Evolutionary conservation across 2,329 filamentous ascomycete genomes (phyloP).

Genomic region (Acarospora socialis): DNA sequence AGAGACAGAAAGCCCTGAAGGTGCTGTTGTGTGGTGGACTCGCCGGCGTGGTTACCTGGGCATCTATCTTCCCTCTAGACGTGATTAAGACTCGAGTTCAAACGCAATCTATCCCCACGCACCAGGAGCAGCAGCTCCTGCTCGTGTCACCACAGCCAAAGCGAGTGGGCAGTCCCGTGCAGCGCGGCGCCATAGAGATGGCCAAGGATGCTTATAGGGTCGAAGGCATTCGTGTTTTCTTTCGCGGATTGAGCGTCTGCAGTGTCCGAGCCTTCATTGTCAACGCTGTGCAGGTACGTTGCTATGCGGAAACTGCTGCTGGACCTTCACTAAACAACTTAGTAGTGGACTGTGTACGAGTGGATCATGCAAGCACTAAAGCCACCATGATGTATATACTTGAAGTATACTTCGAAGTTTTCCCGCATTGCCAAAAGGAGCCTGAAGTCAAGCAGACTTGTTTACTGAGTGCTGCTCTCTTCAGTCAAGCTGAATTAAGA

Average conservation of each 20-base stretch:
- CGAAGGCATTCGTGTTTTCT: constrained; percentile 51
- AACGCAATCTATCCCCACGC: constrained; percentile 39
- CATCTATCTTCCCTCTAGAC: constrained; percentile 79
- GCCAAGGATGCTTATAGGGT: constrained; percentile 51
- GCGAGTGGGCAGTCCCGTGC: constrained; percentile 14
- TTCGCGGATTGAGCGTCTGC: constrained; percentile 63
- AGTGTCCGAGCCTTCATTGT: constrained; percentile 79
- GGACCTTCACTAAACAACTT: constrained; percentile 7
- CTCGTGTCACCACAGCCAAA: constrained; percentile 16
- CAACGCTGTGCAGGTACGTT: constrained; percentile 59
- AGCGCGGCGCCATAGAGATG: constrained; percentile 43
- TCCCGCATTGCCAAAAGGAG: too few relatives aligned
- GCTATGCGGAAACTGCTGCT: constrained; percentile 1
- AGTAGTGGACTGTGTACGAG: constrained; percentile 73
- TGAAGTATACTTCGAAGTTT: too few relatives aligned
- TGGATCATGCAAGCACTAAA: constrained; percentile 53
- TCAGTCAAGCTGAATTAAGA: too few relatives aligned
- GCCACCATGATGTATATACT: constrained; percentile 13
- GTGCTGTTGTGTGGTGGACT: constrained; percentile 73
- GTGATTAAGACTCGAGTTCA: constrained; percentile 90
- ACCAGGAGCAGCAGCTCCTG: constrained; percentile 11
- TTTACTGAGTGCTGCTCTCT: too few relatives aligned
- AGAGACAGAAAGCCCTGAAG: constrained; percentile 41
- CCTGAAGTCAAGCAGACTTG: too few relatives aligned
- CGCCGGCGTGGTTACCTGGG: constrained; percentile 80